phyloP scores from a whole-genome alignment of 192 early-diverging fungal genomes.

The Fimicolochytrium jonesii region DNA sequence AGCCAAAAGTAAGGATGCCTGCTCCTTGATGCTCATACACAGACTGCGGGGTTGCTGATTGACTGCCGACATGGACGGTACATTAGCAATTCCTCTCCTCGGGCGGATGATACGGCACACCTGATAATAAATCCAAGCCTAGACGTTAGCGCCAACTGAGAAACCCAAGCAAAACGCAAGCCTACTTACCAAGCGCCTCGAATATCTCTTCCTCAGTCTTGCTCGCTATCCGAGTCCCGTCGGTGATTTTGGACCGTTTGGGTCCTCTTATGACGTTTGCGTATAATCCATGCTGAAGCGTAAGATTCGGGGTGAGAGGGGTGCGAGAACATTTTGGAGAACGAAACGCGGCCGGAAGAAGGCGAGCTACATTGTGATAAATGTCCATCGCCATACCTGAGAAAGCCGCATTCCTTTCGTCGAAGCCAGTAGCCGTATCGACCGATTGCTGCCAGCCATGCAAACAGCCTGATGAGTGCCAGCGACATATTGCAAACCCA shows the following conservation, averaged over 20 bases:
- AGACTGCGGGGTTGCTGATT: no score
- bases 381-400: no score
- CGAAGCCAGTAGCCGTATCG: conserved; percentile 32
- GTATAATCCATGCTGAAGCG: conserved; percentile 41
- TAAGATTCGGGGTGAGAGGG: conserved; percentile 4
- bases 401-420: conserved; percentile 18
- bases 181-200: conserved; percentile 7
- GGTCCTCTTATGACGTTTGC: conserved; percentile 19
- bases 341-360: background rate
- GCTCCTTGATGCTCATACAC: no score
- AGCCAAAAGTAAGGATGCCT: no score
- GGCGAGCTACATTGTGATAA: background rate
- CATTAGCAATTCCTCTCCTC: conserved; percentile 19
- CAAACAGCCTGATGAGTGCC: no score
- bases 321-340: background rate
- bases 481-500: no score
- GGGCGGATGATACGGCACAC: conserved; percentile 21
- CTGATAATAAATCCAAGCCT: background rate
- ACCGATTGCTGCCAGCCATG: conserved; percentile 29
- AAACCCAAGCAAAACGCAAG: background rate
- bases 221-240: conserved; percentile 14
- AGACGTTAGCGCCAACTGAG: background rate
- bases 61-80: no score
- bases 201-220: conserved; percentile 23
- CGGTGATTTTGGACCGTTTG: conserved; percentile 22